Percentiles rank a stretch among this genome's conserved stretches.
Evolutionary conservation across 139 green algal genomes (phyloP).

Genomic region (Chlorella vulgaris): DNA sequence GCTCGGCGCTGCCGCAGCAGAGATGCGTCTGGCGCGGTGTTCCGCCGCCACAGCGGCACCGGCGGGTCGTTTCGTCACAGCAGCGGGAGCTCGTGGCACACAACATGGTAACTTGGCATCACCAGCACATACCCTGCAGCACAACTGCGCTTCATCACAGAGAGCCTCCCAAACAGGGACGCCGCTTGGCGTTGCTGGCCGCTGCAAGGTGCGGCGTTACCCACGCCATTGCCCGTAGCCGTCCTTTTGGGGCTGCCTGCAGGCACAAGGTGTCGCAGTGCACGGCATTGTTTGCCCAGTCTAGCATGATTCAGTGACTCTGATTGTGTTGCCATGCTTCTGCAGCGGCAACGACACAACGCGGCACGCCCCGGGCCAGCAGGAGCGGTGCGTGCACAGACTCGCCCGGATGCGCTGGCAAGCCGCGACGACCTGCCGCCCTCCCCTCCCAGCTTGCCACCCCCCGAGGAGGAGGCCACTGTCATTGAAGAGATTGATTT

Average conservation of each 20-base stretch:
- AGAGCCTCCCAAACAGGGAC: no score
- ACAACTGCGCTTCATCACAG: not conserved
- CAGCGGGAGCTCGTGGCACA: not conserved
- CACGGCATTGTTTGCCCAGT: no score
- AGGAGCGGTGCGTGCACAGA: not conserved
- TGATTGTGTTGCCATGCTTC: not conserved
- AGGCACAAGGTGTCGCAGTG: no score
- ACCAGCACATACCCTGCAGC: constrained; percentile 1
- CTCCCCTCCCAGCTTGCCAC: not conserved
- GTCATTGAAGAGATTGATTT: not conserved
- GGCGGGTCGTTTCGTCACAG: not conserved
- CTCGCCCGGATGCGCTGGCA: not conserved
- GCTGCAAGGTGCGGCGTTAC: no score
- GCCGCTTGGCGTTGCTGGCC: no score
- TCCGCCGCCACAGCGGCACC: not conserved
- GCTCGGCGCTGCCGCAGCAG: no score
- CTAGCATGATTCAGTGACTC: not conserved
- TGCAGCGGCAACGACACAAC: not conserved
- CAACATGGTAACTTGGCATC: constrained; percentile 12
- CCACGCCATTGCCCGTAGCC: no score
- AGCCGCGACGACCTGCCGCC: not conserved
- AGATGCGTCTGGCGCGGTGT: not conserved
- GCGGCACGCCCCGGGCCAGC: not conserved
- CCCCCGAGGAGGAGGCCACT: not conserved
- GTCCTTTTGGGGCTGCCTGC: no score